A percentile compares a stretch with the other conserved stretches of the same genome.
These are phyloP conservation scores for Mortierella sp. DNA, from an alignment of 371 early-diverging fungal genomes.

Conservation along the genomic window DNA sequence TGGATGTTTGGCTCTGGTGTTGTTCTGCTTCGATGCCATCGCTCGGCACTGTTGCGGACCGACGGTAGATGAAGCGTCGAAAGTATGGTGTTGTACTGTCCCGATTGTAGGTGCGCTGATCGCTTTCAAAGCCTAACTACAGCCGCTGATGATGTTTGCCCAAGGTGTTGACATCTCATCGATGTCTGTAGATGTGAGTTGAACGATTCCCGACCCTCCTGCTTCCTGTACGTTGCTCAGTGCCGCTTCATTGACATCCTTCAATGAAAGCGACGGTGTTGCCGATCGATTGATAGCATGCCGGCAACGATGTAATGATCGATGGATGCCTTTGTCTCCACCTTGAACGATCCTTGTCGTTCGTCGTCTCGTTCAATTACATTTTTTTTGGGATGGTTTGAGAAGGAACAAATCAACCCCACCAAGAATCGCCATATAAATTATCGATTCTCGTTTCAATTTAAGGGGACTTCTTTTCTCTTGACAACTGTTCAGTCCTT, in stretches of 20 bases:
- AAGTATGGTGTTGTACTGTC: neutral
- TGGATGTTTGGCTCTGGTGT: neutral
- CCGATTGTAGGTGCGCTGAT: neutral
- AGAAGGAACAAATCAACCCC: constrained; percentile 35
- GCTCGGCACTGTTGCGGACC: too few species aligned
- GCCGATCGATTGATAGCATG: neutral
- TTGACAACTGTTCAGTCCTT: neutral
- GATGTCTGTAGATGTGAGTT: neutral
- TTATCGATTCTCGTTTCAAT: neutral
- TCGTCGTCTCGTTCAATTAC: constrained; percentile 31
- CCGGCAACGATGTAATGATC: constrained; percentile 19
- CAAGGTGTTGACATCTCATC: neutral
- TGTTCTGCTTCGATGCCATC: neutral
- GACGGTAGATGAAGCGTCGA: neutral
- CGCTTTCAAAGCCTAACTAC: neutral
- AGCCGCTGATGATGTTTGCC: neutral
- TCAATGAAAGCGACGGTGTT: neutral
- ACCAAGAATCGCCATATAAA: neutral
- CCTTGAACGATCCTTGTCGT: neutral
- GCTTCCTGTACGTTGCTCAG: neutral
- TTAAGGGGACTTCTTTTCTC: neutral
- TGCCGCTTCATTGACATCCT: neutral
- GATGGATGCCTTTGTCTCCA: constrained; percentile 19
- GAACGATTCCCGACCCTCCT: neutral
- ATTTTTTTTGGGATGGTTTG: constrained; percentile 57